Base-by-base conservation (phyloP, 768 basidiomycete genomes). In the Nidularia sp. region DNA sequence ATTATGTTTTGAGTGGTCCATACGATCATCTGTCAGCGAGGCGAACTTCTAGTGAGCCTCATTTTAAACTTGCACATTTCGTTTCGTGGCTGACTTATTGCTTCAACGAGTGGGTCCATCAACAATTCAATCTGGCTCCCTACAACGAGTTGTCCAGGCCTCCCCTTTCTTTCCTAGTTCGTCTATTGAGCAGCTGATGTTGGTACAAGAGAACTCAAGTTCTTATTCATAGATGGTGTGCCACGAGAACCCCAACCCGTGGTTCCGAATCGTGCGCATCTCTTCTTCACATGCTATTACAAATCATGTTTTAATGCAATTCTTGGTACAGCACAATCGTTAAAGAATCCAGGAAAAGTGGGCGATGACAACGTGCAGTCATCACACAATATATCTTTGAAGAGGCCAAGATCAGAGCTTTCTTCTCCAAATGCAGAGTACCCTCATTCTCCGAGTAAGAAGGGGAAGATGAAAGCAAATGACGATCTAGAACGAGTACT, bases 401-500 rank as follows among this genome's bases (percentile, higher is more conserved):
- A 48, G 35, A 34, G 47, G 34, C 50, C 45, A 31, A 50, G 55
- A 52, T 51, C 33, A 32, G 45, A 32, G 13, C 48, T 25, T 15
- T n/a, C 13, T 25, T 18, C 50, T 32, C 13, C 36, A 54, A 13
- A 25, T 6, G 33, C 36, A 7, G 39, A 41, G 15, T 35, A 50
- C 34, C 48, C 34, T 6, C 18, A 42, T 33, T 49, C 35, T 12
- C 25, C 34, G 10, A 49, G 18, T 25, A 31, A 53, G 52, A 55
- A 49, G 47, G 53, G 12, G 22, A 50, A 81, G 60, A 65, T 58
- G 52, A 78, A 70, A 53, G 69, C 58, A 9, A 52, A 53, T 31
- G 61, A 63, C 32, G 56, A 48, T 29, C 33, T 70, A 7, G 49
- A 53, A 46, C 56, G 56, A 34, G 59, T 70, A 13, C 62, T 88